Percentiles rank a stretch among this genome's conserved stretches.
Conservation (phyloP, 768 basidiomycete species). For the Psilocybe cyanescens region DNA sequence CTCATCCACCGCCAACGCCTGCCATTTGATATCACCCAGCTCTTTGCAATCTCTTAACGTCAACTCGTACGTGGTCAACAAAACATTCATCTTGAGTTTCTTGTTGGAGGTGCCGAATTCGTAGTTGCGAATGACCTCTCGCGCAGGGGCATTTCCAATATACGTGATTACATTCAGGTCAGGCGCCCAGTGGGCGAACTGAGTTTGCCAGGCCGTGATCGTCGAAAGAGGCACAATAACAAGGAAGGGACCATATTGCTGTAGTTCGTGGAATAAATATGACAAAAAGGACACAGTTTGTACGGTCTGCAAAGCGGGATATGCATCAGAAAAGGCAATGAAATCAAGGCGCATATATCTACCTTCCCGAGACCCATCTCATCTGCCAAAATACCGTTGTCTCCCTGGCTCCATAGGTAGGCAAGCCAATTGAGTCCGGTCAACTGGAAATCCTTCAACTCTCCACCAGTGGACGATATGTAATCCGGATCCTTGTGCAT, state of each 20-base stretch:
- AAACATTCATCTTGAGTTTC: constrained; percentile 94
- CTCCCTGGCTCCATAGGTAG: constrained; percentile 92
- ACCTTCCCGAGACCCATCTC: constrained; percentile 99
- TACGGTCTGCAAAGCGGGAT: constrained; percentile 62
- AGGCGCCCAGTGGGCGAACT: constrained; percentile 94
- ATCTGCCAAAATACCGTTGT: constrained; percentile 97
- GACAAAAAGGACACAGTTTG: constrained; percentile 96
- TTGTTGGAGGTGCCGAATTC: constrained; percentile 92
- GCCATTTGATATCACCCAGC: constrained; percentile 95
- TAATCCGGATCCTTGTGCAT: constrained; percentile 90
- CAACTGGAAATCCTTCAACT: constrained; percentile 97
- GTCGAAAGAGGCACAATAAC: constrained; percentile 98
- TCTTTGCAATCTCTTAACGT: constrained; percentile 90
- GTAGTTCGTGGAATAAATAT: constrained; percentile 89
- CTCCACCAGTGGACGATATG: constrained; percentile 74
- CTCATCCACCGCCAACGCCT: constrained; percentile 95
- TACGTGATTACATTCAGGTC: constrained; percentile 97
- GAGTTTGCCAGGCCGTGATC: constrained; percentile 97
- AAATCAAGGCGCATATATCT: constrained; percentile 9
- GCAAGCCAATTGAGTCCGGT: constrained; percentile 99
- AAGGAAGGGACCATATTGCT: constrained; percentile 96
- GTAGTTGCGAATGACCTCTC: constrained; percentile 88
- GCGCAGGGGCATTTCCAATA: constrained; percentile 85
- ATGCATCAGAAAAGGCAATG: constrained; percentile 17
- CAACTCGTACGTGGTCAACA: constrained; percentile 96